Evolutionary conservation across 2,329 filamentous ascomycete genomes (phyloP).

Genomic region (Trichoderma arundinaceum): DNA sequence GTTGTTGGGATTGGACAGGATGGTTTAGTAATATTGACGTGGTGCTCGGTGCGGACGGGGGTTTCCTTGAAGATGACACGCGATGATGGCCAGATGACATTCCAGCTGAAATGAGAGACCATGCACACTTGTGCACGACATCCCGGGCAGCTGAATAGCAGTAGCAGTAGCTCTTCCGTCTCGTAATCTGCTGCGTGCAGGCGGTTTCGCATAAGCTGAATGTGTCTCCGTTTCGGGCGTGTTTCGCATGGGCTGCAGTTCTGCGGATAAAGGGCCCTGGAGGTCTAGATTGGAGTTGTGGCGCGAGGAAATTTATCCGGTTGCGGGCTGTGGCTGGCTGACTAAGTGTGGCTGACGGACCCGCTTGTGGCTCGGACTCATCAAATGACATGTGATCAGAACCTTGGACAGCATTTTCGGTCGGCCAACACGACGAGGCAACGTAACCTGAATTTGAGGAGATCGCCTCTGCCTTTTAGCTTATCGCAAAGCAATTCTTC

Average conservation of each 20-base stretch:
- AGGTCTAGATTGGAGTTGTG: too few species aligned
- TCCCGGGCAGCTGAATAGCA: constrained; percentile 5
- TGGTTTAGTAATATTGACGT: background rate
- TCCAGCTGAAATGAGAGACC: background rate
- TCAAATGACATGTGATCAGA: constrained; percentile 7
- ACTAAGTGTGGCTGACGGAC: constrained; percentile 13
- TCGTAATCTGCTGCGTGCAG: background rate
- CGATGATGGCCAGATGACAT: background rate
- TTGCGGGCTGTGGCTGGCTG: background rate
- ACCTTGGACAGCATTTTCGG: background rate
- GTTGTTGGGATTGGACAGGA: background rate
- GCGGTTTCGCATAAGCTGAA: constrained; percentile 5
- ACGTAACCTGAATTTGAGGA: background rate
- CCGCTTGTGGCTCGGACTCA: background rate
- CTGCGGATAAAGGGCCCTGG: too few species aligned
- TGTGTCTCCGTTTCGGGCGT: background rate
- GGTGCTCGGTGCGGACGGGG: too few species aligned
- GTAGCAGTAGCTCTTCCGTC: background rate
- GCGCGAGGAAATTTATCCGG: constrained; percentile 5
- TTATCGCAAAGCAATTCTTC: constrained; percentile 9
- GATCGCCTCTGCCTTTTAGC: constrained; percentile 22
- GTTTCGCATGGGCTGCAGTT: background rate
- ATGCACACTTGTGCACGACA: background rate
- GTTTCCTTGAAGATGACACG: background rate
- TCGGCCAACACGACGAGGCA: background rate